Percentiles rank a stretch among this genome's conserved stretches.
These are phyloP conservation scores for Teunomyces barrocoloradensis DNA, from an alignment of 805 yeast genomes.

Conservation along the genomic window DNA sequence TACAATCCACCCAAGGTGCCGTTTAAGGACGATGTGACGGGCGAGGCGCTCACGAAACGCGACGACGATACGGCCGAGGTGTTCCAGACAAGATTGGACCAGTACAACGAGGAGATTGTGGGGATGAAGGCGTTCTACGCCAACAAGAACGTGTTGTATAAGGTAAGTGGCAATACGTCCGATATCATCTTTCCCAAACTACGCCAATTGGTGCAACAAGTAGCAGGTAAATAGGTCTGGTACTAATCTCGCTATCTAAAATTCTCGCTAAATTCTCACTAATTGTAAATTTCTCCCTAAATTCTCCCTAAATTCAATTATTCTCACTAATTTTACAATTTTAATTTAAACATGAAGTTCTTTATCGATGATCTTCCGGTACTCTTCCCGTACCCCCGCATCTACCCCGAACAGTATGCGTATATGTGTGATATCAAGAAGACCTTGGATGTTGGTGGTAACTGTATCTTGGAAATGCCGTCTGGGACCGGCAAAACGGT, in stretches of 20 bases:
- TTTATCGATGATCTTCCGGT: slow-evolving; percentile 95
- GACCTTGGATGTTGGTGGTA: slow-evolving; percentile 94
- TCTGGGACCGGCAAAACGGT: slow-evolving; percentile 99
- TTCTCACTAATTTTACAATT: not conserved
- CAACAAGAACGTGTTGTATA: slow-evolving; percentile 41
- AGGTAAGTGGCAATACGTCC: slow-evolving; percentile 74
- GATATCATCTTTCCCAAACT: slow-evolving; percentile 81
- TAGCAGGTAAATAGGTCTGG: not conserved
- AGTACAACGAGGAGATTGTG: slow-evolving; percentile 54
- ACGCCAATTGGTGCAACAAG: slow-evolving; percentile 25
- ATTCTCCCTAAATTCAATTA: not conserved
- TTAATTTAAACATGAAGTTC: slow-evolving; percentile 57
- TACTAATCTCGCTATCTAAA: not conserved
- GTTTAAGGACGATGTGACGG: slow-evolving; percentile 84
- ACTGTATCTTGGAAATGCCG: slow-evolving; percentile 97
- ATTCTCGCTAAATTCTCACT: not conserved
- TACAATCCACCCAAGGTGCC: slow-evolving; percentile 87
- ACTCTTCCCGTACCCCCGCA: slow-evolving; percentile 91
- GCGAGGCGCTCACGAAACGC: slow-evolving; percentile 78
- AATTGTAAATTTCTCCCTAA: not conserved
- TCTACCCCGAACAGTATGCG: slow-evolving; percentile 97
- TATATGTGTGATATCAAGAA: slow-evolving; percentile 95
- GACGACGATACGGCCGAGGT: slow-evolving; percentile 79
- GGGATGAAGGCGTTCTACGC: slow-evolving; percentile 68
- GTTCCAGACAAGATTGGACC: slow-evolving; percentile 62